Percentiles rank a stretch among this genome's conserved stretches.
These are phyloP conservation scores for Fraxinus floribunda DNA, from an alignment of 305 asterid species.

Conservation along the genomic window DNA sequence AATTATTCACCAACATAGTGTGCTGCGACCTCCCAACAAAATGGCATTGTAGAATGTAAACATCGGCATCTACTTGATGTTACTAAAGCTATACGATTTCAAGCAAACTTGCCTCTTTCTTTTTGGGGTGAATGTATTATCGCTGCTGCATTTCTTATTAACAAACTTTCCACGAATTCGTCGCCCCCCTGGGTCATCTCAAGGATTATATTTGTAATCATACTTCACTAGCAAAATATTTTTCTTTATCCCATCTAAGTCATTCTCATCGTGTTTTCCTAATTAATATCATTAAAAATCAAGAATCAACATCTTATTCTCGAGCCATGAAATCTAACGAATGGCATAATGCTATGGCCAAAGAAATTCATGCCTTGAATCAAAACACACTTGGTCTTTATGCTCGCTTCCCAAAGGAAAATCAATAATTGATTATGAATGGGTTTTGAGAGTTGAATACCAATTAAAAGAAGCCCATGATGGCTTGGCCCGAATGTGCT, in stretches of 20 bases:
- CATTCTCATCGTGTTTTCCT: background rate
- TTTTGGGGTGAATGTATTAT: too few species aligned
- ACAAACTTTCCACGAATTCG: too few species aligned
- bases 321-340: background rate
- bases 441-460: conserved; percentile 36
- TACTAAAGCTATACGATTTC: background rate
- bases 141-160: too few species aligned
- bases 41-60: background rate
- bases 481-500: conserved; percentile 39
- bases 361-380: background rate
- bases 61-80: background rate
- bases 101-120: background rate
- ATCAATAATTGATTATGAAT: background rate
- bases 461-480: conserved; percentile 41
- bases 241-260: background rate
- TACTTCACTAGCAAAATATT: too few species aligned
- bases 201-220: background rate
- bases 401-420: too few species aligned
- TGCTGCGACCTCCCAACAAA: background rate
- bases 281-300: too few species aligned
- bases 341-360: background rate
- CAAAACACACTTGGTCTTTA: background rate
- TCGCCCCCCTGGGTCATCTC: background rate
- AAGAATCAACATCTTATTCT: background rate
- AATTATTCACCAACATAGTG: background rate